phyloP scores from a whole-genome alignment of 768 basidiomycete genomes.

The Pluteus cervinus region DNA sequence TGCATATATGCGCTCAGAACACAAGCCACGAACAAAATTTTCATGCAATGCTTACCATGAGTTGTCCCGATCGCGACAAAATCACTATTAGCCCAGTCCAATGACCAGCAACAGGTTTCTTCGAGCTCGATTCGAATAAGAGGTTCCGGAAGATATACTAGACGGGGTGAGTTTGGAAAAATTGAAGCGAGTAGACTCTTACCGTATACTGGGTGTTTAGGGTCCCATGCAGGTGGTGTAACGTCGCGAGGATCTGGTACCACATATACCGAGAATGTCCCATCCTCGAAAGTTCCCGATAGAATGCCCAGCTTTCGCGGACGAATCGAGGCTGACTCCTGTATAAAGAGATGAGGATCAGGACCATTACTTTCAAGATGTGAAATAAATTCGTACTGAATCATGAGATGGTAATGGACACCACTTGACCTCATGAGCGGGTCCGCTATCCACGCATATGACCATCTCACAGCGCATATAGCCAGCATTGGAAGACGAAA shows the following conservation, averaged over 20 bases:
- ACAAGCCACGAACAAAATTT: neutral
- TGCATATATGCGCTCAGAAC: constrained; percentile 14
- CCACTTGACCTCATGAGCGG: constrained; percentile 83
- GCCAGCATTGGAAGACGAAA: neutral
- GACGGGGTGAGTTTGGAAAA: neutral
- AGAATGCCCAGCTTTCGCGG: constrained; percentile 74
- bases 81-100: constrained; percentile 91
- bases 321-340: constrained; percentile 12
- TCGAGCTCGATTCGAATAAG: constrained; percentile 67
- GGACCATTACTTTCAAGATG: neutral
- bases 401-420: constrained; percentile 87
- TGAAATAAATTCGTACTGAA: constrained; percentile 18
- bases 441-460: constrained; percentile 76
- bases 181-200: constrained; percentile 12
- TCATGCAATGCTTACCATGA: constrained; percentile 49
- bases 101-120: constrained; percentile 68
- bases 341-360: constrained; percentile 10
- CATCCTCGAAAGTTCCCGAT: constrained; percentile 84
- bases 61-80: constrained; percentile 77
- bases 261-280: constrained; percentile 69
- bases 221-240: constrained; percentile 18
- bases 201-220: constrained; percentile 43
- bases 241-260: constrained; percentile 75
- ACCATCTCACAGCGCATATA: constrained; percentile 73
- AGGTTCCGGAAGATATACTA: constrained; percentile 55